A percentile compares a stretch with the other conserved stretches of the same genome.
Conservation (phyloP, 1,139 yeast species). For the Diutina scorzettiae region DNA sequence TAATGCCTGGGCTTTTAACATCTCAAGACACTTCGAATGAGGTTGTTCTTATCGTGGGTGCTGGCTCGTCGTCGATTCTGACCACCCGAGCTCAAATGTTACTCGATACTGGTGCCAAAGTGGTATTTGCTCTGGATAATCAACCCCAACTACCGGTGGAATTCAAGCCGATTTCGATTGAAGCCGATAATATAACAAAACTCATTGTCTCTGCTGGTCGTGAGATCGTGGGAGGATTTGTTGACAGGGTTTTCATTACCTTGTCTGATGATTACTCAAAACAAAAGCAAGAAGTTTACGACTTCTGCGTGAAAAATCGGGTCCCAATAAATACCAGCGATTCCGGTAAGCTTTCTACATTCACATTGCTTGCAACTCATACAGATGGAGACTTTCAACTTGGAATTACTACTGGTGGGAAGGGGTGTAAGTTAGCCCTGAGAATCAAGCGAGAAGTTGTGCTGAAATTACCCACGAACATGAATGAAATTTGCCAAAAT, state of each 20-base stretch:
- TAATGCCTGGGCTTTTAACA: slow-evolving; percentile 2
- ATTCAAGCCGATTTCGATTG: neutral
- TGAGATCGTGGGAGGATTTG: slow-evolving; percentile 44
- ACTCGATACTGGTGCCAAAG: neutral
- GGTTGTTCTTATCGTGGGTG: neutral
- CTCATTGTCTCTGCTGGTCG: slow-evolving; percentile 46
- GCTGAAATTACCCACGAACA: slow-evolving; percentile 51
- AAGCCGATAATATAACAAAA: neutral
- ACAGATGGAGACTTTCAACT: slow-evolving; percentile 65
- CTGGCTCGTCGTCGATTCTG: neutral
- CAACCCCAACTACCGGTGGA: neutral
- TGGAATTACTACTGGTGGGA: slow-evolving; percentile 79
- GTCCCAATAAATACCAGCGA: slow-evolving; percentile 80
- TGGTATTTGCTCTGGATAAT: neutral
- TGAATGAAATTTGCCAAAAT: slow-evolving; percentile 55
- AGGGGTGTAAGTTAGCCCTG: slow-evolving; percentile 80
- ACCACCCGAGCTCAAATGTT: neutral
- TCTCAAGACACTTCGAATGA: neutral
- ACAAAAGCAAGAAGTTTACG: slow-evolving; percentile 28
- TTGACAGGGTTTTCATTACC: slow-evolving; percentile 67
- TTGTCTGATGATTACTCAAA: slow-evolving; percentile 17
- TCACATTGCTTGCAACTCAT: slow-evolving; percentile 64
- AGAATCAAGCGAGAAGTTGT: slow-evolving; percentile 69
- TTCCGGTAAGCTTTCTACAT: slow-evolving; percentile 59
- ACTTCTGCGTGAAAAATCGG: slow-evolving; percentile 44